Conservation (phyloP, 345 rosid species). For the Lepidium didymum region DNA sequence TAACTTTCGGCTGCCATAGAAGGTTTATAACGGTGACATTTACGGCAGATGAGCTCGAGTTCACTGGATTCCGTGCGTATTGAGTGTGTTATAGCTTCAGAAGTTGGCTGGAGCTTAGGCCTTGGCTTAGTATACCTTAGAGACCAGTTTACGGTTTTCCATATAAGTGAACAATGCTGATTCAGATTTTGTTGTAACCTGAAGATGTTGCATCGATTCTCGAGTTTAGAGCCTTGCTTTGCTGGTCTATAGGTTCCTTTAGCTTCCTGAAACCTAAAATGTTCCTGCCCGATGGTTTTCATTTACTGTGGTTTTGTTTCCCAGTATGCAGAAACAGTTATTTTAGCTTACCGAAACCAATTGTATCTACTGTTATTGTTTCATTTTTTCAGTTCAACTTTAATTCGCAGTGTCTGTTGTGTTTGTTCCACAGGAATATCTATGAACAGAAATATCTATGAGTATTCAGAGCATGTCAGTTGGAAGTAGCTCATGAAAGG, state of each 20-base stretch:
- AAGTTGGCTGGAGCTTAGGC: neutral
- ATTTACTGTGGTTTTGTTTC: neutral
- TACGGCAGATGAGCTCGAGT: neutral
- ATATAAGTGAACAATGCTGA: neutral
- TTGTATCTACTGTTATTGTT: neutral
- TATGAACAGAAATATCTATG: conserved; percentile 2
- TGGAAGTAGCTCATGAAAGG: conserved; percentile 30
- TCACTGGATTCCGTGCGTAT: neutral
- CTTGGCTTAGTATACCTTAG: neutral
- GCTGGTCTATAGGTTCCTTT: neutral
- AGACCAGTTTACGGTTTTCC: neutral
- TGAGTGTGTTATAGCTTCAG: neutral
- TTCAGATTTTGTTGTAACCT: neutral
- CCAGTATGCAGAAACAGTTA: neutral
- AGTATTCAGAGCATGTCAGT: conserved; percentile 11
- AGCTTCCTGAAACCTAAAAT: neutral
- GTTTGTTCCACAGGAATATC: neutral
- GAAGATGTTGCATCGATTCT: neutral
- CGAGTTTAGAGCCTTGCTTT: neutral
- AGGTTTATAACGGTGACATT: neutral
- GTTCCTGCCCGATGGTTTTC: neutral
- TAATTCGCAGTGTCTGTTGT: neutral
- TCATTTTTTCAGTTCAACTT: neutral
- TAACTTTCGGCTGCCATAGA: neutral
- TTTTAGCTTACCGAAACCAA: neutral